Percentiles rank a stretch among this genome's conserved stretches.
phyloP scores from a whole-genome alignment of 2,329 filamentous ascomycete genomes.

The Colletotrichum liriopes region DNA sequence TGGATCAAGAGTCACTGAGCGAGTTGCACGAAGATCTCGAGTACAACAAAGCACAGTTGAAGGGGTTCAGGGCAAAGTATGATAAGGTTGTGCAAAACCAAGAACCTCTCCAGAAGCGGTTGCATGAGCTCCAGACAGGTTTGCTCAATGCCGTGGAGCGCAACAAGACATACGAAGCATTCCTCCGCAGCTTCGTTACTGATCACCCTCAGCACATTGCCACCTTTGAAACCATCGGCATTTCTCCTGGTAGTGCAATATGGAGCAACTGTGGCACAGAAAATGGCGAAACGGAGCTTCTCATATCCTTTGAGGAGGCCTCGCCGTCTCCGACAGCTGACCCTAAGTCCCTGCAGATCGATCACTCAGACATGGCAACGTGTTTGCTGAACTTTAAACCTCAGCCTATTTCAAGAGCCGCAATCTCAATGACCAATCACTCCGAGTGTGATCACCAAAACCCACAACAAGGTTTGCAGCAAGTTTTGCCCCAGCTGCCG shows the following conservation, averaged over 20 bases:
- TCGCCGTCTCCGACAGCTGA: too few species aligned
- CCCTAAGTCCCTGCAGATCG: too few species aligned
- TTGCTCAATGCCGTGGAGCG: conserved; percentile 25
- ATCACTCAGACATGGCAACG: too few species aligned
- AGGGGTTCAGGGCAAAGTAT: conserved; percentile 27
- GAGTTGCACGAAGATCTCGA: conserved; percentile 6
- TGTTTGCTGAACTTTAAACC: not conserved
- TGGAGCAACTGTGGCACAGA: not conserved
- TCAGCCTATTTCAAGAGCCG: too few species aligned
- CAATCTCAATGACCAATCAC: not conserved
- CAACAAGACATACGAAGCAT: conserved; percentile 27
- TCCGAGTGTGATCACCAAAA: not conserved
- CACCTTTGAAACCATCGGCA: conserved; percentile 13
- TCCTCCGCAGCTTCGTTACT: conserved; percentile 9
- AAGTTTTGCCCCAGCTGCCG: not conserved
- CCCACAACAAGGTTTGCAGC: not conserved
- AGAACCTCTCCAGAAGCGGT: not conserved
- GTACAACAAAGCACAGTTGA: conserved; percentile 1
- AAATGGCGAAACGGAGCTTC: not conserved
- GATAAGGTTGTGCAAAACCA: not conserved
- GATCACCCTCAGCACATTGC: conserved; percentile 21
- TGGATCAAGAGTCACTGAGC: not conserved
- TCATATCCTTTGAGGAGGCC: conserved; percentile 9
- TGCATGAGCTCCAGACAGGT: conserved; percentile 12
- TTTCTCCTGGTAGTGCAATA: not conserved